Evolutionary conservation across 306 rosid genomes (phyloP).

Genomic region (Sindora glabra): DNA sequence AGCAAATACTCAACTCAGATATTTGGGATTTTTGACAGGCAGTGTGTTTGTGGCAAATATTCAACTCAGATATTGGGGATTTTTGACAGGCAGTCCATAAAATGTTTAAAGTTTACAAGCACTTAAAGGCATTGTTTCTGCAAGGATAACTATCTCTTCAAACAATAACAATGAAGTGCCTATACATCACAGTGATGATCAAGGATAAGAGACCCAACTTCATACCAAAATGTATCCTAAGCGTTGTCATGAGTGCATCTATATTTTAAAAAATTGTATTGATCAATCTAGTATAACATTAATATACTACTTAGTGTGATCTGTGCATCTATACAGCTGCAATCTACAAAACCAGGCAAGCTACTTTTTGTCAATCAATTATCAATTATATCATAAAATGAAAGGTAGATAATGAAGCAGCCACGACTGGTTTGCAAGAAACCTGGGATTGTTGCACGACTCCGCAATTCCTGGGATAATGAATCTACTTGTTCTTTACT

Average conservation of each 20-base stretch:
- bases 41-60: not conserved
- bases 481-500: constrained; percentile 88
- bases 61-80: constrained; percentile 4
- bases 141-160: too few relatives aligned
- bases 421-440: constrained; percentile 11
- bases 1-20: constrained; percentile 5
- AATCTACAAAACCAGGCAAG: not conserved
- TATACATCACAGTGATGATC: not conserved
- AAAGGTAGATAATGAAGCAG: constrained; percentile 9
- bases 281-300: not conserved
- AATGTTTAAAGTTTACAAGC: constrained; percentile 6
- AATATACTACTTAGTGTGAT: not conserved
- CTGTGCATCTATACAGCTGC: not conserved
- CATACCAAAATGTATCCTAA: not conserved
- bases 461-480: constrained; percentile 68
- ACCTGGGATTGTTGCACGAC: constrained; percentile 90
- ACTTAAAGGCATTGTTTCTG: not conserved
- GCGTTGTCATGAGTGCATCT: not conserved
- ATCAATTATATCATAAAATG: not conserved
- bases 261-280: not conserved
- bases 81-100: not conserved
- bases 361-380: too few relatives aligned
- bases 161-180: too few relatives aligned
- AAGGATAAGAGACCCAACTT: not conserved
- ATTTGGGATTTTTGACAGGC: not conserved